Percentiles rank a stretch among this genome's conserved stretches.
Evolutionary conservation across 1,284 basidiomycete species (phyloP).

Genomic region (Stygiomarasmius scandens): DNA sequence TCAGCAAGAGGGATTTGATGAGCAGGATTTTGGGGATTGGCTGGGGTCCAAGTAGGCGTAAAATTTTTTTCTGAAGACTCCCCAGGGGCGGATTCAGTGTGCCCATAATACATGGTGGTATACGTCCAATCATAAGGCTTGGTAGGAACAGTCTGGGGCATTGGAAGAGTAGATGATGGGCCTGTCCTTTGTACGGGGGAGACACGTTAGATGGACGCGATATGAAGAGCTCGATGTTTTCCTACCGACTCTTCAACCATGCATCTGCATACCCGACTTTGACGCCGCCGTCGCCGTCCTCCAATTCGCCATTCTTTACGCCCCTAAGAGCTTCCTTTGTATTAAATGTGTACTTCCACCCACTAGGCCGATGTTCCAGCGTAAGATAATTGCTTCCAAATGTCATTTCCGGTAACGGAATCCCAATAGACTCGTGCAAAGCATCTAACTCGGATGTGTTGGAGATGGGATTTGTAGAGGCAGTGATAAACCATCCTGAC

Average conservation of each 20-base stretch:
- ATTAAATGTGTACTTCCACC: slow-evolving; percentile 72
- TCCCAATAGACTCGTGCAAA: slow-evolving; percentile 62
- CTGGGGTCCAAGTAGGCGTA: slow-evolving; percentile 47
- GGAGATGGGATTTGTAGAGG: slow-evolving; percentile 72
- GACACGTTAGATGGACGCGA: slow-evolving; percentile 17
- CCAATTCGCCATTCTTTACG: slow-evolving; percentile 80
- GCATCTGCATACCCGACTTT: slow-evolving; percentile 94
- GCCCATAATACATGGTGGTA: slow-evolving; percentile 85
- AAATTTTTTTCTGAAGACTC: slow-evolving; percentile 16
- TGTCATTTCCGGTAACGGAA: slow-evolving; percentile 96
- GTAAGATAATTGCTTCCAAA: slow-evolving; percentile 86
- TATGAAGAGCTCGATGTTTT: slow-evolving; percentile 13
- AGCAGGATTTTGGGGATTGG: slow-evolving; percentile 50
- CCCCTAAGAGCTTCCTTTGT: slow-evolving; percentile 70
- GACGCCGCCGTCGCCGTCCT: slow-evolving; percentile 83
- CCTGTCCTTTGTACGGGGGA: slow-evolving; percentile 51
- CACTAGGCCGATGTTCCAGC: slow-evolving; percentile 62
- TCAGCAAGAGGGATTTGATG: slow-evolving; percentile 82
- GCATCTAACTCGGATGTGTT: slow-evolving; percentile 76
- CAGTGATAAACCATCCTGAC: slow-evolving; percentile 64
- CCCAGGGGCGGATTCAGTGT: slow-evolving; percentile 28
- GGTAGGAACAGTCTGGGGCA: slow-evolving; percentile 74
- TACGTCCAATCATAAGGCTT: slow-evolving; percentile 99
- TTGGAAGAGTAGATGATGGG: slow-evolving; percentile 62
- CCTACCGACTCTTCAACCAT: slow-evolving; percentile 88